A percentile compares a stretch with the other conserved stretches of the same genome.
These are phyloP conservation scores for Aspergillus latus DNA, from an alignment of 2,329 filamentous ascomycete genomes.

Conservation along the genomic window DNA sequence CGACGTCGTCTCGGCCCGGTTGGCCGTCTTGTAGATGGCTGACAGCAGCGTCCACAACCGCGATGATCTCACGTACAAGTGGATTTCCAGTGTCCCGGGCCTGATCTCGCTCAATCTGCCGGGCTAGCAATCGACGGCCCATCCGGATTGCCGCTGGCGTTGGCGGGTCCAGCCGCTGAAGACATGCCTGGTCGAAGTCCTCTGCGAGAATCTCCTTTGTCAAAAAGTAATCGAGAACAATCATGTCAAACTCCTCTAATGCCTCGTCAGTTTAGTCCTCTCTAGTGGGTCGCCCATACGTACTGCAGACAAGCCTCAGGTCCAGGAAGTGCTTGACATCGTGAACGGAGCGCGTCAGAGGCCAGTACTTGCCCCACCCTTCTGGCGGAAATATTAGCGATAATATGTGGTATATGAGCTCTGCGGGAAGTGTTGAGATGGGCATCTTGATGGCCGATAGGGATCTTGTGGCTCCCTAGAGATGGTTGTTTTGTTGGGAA, in stretches of 20 bases:
- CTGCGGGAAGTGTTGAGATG: background rate
- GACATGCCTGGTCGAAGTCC: background rate
- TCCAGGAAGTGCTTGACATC: slow-evolving; percentile 2
- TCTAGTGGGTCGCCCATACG: background rate
- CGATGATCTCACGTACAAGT: background rate
- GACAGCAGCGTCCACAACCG: slow-evolving; percentile 1
- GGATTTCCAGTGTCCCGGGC: background rate
- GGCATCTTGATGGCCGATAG: background rate
- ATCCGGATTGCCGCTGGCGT: background rate
- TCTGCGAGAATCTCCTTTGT: background rate
- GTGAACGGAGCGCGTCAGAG: background rate
- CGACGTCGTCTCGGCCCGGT: background rate
- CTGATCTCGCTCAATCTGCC: background rate
- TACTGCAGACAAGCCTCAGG: slow-evolving; percentile 4
- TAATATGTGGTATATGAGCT: background rate
- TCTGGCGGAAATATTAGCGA: background rate
- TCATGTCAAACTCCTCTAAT: background rate
- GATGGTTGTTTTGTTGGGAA: background rate
- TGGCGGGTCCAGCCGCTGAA: background rate
- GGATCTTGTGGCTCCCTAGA: too few relatives aligned
- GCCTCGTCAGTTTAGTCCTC: background rate
- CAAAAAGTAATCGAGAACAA: background rate
- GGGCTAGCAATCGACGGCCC: background rate
- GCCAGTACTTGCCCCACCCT: slow-evolving; percentile 6
- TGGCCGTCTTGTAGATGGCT: background rate